phyloP scores from a whole-genome alignment of 148 eudicot genomes.

The Rhododendron williamsianum region DNA sequence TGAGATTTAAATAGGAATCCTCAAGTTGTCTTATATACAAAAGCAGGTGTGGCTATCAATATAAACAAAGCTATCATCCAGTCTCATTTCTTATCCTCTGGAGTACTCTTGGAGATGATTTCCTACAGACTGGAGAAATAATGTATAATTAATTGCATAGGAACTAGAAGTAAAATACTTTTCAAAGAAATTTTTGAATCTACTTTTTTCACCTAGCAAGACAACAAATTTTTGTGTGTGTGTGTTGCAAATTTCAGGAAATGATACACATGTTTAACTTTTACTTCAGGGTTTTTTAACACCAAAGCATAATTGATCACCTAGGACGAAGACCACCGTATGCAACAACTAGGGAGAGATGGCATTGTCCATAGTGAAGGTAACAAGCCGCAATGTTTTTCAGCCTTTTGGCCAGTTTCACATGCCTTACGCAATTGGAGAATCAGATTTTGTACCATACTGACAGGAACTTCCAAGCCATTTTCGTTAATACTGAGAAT shows the following conservation, averaged over 20 bases:
- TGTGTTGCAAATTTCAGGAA: neutral
- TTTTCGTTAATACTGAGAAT: no score
- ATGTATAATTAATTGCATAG: neutral
- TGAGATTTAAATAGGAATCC: neutral
- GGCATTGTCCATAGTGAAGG: neutral
- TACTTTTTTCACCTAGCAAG: neutral
- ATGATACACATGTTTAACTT: neutral
- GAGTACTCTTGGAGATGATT: neutral
- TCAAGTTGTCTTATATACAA: neutral
- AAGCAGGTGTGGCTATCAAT: neutral
- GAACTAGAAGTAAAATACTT: neutral
- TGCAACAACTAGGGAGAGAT: neutral
- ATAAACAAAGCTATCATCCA: neutral
- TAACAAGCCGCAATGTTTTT: no score
- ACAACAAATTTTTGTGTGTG: no score
- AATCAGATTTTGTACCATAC: no score
- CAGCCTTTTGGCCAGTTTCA: no score
- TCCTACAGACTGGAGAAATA: neutral
- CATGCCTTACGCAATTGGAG: no score
- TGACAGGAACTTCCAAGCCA: no score
- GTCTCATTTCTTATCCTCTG: neutral
- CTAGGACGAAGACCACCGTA: neutral
- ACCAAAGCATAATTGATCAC: neutral
- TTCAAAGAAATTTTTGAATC: neutral
- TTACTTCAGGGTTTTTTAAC: neutral